A percentile compares a stretch with the other conserved stretches of the same genome.
phyloP scores from a whole-genome alignment of 1,284 basidiomycete species.

The Heliocybe sulcata region DNA sequence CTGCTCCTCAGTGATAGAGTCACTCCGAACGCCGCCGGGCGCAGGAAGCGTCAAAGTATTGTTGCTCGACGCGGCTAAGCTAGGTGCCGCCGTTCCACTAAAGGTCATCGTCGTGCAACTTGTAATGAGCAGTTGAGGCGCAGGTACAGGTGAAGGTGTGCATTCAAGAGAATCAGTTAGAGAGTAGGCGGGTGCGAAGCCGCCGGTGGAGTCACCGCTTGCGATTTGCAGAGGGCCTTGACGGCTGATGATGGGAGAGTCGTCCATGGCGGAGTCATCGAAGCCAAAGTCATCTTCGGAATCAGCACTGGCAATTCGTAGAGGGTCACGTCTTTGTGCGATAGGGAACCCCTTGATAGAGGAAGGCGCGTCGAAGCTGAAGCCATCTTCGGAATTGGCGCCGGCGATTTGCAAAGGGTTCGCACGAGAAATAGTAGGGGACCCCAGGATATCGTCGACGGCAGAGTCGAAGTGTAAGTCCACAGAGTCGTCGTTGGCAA shows the following conservation, averaged over 20 bases:
- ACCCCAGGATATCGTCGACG: not conserved
- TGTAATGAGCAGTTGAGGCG: too few species aligned
- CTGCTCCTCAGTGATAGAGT: too few species aligned
- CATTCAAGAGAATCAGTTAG: too few species aligned
- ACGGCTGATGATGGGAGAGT: not conserved
- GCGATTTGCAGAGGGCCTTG: not conserved
- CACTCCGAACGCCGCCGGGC: too few species aligned
- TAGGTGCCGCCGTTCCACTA: too few species aligned
- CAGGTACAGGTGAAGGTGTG: too few species aligned
- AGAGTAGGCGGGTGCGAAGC: not conserved
- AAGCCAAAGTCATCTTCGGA: not conserved
- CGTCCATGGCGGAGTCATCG: not conserved
- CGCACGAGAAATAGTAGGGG: not conserved
- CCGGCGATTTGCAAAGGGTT: not conserved
- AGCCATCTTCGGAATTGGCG: not conserved
- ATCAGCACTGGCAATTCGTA: not conserved
- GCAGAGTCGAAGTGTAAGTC: not conserved
- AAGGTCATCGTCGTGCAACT: too few species aligned
- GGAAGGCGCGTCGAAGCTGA: not conserved
- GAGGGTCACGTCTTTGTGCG: not conserved
- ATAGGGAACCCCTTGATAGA: not conserved
- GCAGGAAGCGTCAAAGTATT: too few species aligned
- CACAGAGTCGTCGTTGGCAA: too few species aligned
- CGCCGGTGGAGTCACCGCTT: not conserved
- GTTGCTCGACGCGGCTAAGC: too few species aligned